phyloP scores from a whole-genome alignment of 2,329 filamentous ascomycete genomes.

The Fusarium ambrosium region DNA sequence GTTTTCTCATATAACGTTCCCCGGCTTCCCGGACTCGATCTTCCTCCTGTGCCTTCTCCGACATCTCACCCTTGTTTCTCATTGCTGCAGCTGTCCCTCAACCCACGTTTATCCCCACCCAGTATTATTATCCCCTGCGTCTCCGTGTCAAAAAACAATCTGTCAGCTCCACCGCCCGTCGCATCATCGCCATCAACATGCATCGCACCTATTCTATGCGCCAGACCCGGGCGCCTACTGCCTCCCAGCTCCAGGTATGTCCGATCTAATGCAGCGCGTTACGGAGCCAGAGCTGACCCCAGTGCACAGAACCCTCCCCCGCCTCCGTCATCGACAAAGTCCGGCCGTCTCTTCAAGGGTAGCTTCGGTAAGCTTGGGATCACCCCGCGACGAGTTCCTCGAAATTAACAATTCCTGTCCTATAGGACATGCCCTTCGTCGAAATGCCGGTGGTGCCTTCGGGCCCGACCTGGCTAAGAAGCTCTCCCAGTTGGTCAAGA shows the following conservation, averaged over 20 bases:
- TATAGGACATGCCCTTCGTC: slow-evolving; percentile 76
- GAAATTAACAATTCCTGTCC: slow-evolving; percentile 19
- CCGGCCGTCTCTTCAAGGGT: slow-evolving; percentile 85
- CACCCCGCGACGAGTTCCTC: not conserved
- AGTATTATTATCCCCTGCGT: slow-evolving; percentile 38
- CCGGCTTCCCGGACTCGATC: slow-evolving; percentile 41
- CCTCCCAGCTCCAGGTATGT: slow-evolving; percentile 77
- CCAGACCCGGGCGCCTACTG: slow-evolving; percentile 94
- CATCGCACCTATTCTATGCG: slow-evolving; percentile 99
- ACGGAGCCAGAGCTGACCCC: slow-evolving; percentile 20
- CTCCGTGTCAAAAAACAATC: slow-evolving; percentile 31
- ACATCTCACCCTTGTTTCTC: slow-evolving; percentile 41
- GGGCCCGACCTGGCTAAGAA: slow-evolving; percentile 95
- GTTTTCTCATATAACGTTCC: slow-evolving; percentile 47
- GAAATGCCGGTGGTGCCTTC: slow-evolving; percentile 82
- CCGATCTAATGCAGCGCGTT: not conserved
- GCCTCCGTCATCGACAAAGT: slow-evolving; percentile 91
- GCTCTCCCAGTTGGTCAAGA: slow-evolving; percentile 97
- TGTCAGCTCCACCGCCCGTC: slow-evolving; percentile 41
- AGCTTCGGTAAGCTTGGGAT: slow-evolving; percentile 78
- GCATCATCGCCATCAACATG: slow-evolving; percentile 68
- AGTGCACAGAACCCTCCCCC: slow-evolving; percentile 87
- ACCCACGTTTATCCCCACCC: slow-evolving; percentile 39
- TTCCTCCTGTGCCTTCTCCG: slow-evolving; percentile 26
- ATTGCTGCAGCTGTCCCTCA: slow-evolving; percentile 34